phyloP scores from a whole-genome alignment of 2,329 filamentous ascomycete genomes.

The Nannizziopsis arthrosporioides region DNA sequence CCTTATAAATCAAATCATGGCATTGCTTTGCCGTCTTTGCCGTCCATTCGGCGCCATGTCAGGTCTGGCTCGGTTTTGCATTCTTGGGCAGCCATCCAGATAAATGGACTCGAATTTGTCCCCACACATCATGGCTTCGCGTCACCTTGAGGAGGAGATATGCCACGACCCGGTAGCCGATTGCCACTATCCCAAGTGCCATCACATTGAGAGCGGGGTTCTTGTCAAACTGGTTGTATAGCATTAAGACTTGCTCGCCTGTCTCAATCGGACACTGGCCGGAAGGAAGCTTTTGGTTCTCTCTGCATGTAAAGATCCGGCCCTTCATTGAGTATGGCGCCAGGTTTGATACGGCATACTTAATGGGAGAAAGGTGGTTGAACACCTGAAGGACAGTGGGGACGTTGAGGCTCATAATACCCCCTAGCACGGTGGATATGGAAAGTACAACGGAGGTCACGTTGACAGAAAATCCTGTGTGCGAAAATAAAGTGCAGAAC shows the following conservation, averaged over 20 bases:
- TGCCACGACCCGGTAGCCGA: slow-evolving; percentile 52
- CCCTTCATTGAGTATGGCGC: slow-evolving; percentile 52
- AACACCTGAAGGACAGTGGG: slow-evolving; percentile 53
- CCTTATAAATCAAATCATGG: too few species aligned
- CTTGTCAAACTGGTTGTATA: slow-evolving; percentile 53
- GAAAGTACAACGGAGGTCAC: slow-evolving; percentile 58
- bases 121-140: slow-evolving; percentile 12
- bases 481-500: slow-evolving; percentile 64
- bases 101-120: slow-evolving; percentile 1
- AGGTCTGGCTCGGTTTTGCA: neutral
- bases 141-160: slow-evolving; percentile 26
- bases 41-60: too few species aligned
- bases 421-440: slow-evolving; percentile 59
- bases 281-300: slow-evolving; percentile 46
- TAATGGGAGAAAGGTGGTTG: slow-evolving; percentile 60
- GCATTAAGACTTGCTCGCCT: slow-evolving; percentile 53
- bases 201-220: slow-evolving; percentile 51
- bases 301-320: slow-evolving; percentile 53
- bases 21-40: too few species aligned
- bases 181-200: slow-evolving; percentile 50
- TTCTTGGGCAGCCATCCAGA: neutral
- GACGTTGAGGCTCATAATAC: slow-evolving; percentile 59
- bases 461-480: slow-evolving; percentile 67
- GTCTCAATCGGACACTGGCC: slow-evolving; percentile 54
- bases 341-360: slow-evolving; percentile 57